A percentile compares a stretch with the other conserved stretches of the same genome.
These are phyloP conservation scores for Nitzschia putrida DNA, from an alignment of 108 stramenopile species.

Conservation along the genomic window DNA sequence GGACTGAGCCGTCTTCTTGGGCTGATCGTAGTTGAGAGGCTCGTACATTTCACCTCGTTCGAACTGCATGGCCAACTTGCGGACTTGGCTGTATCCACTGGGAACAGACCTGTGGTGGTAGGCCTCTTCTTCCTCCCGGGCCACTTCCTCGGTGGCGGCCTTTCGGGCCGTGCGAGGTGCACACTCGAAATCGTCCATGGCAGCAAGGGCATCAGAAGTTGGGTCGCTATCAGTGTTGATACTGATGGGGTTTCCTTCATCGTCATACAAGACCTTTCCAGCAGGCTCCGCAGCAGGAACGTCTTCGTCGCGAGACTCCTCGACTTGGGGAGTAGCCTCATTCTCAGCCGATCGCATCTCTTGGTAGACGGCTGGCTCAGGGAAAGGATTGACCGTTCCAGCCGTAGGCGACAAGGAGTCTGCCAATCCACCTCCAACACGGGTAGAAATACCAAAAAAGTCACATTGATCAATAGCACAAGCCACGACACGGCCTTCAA, in stretches of 20 bases:
- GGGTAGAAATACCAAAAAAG: neutral
- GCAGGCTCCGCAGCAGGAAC: neutral
- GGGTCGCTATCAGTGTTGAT: neutral
- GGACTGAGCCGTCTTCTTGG: neutral
- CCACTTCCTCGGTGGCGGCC: neutral
- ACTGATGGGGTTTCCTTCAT: slow-evolving; percentile 36
- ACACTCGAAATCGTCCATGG: neutral
- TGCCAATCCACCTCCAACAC: slow-evolving; percentile 6
- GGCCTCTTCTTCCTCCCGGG: neutral
- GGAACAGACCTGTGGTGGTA: neutral
- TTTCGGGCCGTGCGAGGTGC: neutral
- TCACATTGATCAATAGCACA: slow-evolving; percentile 16
- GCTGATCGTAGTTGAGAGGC: slow-evolving; percentile 13
- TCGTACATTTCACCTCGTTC: slow-evolving; percentile 14
- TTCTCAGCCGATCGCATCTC: too few species aligned
- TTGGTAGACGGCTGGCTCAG: neutral
- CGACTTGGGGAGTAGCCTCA: neutral
- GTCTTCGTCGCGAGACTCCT: neutral
- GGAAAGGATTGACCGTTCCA: neutral
- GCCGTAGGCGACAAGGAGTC: slow-evolving; percentile 12
- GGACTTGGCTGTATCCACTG: slow-evolving; percentile 15
- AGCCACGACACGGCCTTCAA: slow-evolving; percentile 2
- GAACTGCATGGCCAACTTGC: slow-evolving; percentile 10
- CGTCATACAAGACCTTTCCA: slow-evolving; percentile 35
- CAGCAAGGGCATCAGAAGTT: neutral